Base-by-base conservation (phyloP, 2,329 filamentous ascomycete species). In the Trichoderma gracile region DNA sequence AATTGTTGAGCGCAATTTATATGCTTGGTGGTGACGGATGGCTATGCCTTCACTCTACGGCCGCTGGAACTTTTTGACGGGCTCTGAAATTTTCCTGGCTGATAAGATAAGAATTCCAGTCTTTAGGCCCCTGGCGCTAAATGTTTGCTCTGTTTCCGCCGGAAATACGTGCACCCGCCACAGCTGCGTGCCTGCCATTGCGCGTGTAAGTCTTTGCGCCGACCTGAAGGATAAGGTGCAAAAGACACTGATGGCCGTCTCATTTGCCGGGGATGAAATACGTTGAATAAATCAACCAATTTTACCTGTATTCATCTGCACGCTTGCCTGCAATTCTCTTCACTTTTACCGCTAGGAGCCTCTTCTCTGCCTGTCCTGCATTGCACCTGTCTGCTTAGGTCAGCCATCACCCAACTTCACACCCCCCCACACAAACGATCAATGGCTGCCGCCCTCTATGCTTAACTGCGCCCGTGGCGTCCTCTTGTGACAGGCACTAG, bases 81-180 rank as follows among this genome's bases (percentile, higher is more conserved):
- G 17, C 9, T 25, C 63, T 59, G 67, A 69, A 69, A 67, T 43
- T 68, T 69, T 68, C 67, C 66, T 38, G 52, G 45, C 45, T 43
- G 68, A 69, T 69, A 69, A 69, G 68, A 69, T 69, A 69, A 69
- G 45, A 17, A 45, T 27, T 5, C 27, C 27, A 27, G 27, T 15
- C 21, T 15, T 12, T 0, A n/a, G 33, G 49, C 33, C 2, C 25
- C 25, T 54, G 43, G 27, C 27, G 21, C 33, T n/a, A 27, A 10
- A 23, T 47, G 49, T 19, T 33, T 15, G 25, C 27, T 2, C 27
- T 33, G 27, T 4, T 12, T 21, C 15, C 17, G 30, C 56, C 63
- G 63, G 63, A 65, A 50, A 61, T 65, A 65, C 33, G 50, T 65
- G 63, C 47, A n/a, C 33, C 63, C 63, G 54, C 38, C 45, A 57